Evolutionary conservation across 2,329 filamentous ascomycete genomes (phyloP).

Genomic region (Nemania abortiva): DNA sequence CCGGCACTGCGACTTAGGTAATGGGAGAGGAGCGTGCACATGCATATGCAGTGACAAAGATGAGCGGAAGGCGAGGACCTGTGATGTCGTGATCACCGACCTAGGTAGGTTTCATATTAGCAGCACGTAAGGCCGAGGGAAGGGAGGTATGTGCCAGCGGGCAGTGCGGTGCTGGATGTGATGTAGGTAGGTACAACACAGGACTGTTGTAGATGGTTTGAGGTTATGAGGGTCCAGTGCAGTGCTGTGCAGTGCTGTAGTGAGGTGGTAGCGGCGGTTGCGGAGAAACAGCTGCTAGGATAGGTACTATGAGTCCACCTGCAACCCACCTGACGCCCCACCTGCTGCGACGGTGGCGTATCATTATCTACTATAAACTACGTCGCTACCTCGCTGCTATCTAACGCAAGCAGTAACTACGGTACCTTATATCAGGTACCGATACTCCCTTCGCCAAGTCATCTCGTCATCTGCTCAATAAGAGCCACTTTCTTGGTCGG

Average conservation of each 20-base stretch:
- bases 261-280: slow-evolving; percentile 31
- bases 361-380: slow-evolving; percentile 13
- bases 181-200: background rate
- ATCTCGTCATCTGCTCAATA: slow-evolving; percentile 3
- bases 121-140: background rate
- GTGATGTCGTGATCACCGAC: slow-evolving; percentile 35
- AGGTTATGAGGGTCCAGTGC: slow-evolving; percentile 1
- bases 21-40: background rate
- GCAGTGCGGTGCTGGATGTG: background rate
- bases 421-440: background rate
- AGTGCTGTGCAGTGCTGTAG: background rate
- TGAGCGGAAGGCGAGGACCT: background rate
- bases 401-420: background rate
- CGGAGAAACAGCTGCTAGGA: slow-evolving; percentile 27
- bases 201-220: background rate
- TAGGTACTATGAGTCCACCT: slow-evolving; percentile 13
- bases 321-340: slow-evolving; percentile 20
- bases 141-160: background rate
- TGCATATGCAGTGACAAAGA: slow-evolving; percentile 6
- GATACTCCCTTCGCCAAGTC: background rate
- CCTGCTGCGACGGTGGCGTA: slow-evolving; percentile 23
- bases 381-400: background rate
- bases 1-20: background rate
- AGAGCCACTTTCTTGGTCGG: slow-evolving; percentile 16
- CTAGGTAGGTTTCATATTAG: background rate